Evolutionary conservation across 2,329 filamentous ascomycete genomes (phyloP).

Genomic region (Paracamarosporium sp.): DNA sequence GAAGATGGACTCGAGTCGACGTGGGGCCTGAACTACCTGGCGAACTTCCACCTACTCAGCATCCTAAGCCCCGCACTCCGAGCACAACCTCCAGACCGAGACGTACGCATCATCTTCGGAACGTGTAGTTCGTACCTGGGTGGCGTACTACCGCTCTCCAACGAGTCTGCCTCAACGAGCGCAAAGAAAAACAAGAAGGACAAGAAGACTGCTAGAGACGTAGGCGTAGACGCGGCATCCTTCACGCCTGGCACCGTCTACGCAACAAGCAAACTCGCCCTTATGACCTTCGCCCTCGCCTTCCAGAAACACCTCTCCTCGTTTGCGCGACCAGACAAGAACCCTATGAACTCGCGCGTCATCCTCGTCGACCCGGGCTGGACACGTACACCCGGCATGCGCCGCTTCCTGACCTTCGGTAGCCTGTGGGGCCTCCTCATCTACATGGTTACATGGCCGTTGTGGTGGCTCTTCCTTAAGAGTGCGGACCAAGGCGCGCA

Average conservation of each 20-base stretch:
- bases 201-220: slow-evolving; percentile 18
- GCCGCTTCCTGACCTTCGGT: slow-evolving; percentile 85
- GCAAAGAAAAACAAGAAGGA: slow-evolving; percentile 64
- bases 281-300: slow-evolving; percentile 87
- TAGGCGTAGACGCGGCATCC: slow-evolving; percentile 35
- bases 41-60: slow-evolving; percentile 92
- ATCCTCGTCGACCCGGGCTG: slow-evolving; percentile 88
- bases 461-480: slow-evolving; percentile 90
- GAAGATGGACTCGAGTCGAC: slow-evolving; percentile 83
- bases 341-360: slow-evolving; percentile 82
- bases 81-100: slow-evolving; percentile 90
- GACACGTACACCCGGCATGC: slow-evolving; percentile 83
- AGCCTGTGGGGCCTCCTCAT: slow-evolving; percentile 78
- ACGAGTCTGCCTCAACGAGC: slow-evolving; percentile 47
- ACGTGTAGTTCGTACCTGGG: slow-evolving; percentile 90
- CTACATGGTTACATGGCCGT: slow-evolving; percentile 78
- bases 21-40: slow-evolving; percentile 94
- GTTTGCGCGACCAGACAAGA: slow-evolving; percentile 82
- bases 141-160: slow-evolving; percentile 66
- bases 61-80: slow-evolving; percentile 90
- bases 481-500: slow-evolving; percentile 84
- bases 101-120: slow-evolving; percentile 85
- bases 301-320: slow-evolving; percentile 91
- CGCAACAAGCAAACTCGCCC: slow-evolving; percentile 67
- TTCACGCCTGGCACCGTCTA: slow-evolving; percentile 56